phyloP scores from a whole-genome alignment of 2,329 filamentous ascomycete genomes.

The Mycosphaerella arachidis region DNA sequence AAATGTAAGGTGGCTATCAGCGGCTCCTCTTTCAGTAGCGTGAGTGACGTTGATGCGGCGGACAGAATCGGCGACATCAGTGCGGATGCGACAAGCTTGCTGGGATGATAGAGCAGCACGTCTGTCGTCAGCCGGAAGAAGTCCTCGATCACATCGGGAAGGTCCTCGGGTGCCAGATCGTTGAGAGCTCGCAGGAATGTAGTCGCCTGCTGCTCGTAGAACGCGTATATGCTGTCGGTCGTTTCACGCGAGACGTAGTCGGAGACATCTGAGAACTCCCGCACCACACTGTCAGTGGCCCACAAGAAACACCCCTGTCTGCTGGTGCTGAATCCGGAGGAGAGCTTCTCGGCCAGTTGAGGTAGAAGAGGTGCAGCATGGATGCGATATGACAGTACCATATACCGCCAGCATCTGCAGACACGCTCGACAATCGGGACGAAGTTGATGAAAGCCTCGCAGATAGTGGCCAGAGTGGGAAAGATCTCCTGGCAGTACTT shows the following conservation, averaged over 20 bases:
- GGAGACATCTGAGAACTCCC: constrained; percentile 88
- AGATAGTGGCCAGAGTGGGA: constrained; percentile 76
- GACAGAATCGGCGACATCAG: constrained; percentile 80
- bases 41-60: constrained; percentile 79
- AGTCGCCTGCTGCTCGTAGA: constrained; percentile 90
- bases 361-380: constrained; percentile 81
- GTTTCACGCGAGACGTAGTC: constrained; percentile 79
- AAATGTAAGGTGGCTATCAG: constrained; percentile 90
- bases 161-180: constrained; percentile 70
- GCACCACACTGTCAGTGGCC: constrained; percentile 90
- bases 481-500: constrained; percentile 96
- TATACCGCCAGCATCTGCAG: constrained; percentile 92
- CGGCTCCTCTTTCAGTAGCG: constrained; percentile 85
- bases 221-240: constrained; percentile 81
- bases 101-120: constrained; percentile 86
- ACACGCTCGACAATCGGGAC: constrained; percentile 87
- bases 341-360: constrained; percentile 81
- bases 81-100: constrained; percentile 72
- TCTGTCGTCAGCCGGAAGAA: constrained; percentile 93
- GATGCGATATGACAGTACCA: constrained; percentile 92
- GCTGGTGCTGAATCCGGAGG: constrained; percentile 76
- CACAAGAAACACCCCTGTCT: constrained; percentile 97
- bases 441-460: constrained; percentile 82
- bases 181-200: constrained; percentile 86
- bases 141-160: constrained; percentile 87